phyloP scores from a whole-genome alignment of 345 rosid genomes.

The Acer saccharum region DNA sequence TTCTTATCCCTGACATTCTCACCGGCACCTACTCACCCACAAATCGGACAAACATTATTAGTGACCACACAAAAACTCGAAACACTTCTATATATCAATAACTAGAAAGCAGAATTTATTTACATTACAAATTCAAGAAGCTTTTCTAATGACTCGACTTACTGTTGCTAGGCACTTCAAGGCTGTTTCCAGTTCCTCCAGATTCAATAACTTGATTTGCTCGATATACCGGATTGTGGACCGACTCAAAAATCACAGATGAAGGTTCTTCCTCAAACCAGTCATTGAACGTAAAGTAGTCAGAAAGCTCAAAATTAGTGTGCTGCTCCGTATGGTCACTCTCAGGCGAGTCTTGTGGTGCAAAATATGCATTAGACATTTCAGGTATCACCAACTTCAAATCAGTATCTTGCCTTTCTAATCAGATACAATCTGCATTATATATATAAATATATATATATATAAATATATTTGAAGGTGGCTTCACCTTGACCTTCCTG shows the following conservation, averaged over 20 bases:
- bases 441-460: neutral
- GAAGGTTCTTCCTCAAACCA: conserved; percentile 56
- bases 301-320: conserved; percentile 55
- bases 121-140: neutral
- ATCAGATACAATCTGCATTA: neutral
- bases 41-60: neutral
- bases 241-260: conserved; percentile 30
- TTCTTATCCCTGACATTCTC: conserved; percentile 38
- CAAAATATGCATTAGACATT: conserved; percentile 24
- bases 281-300: conserved; percentile 47
- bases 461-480: conserved; percentile 12
- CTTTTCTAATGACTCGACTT: conserved; percentile 7
- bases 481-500: conserved; percentile 42
- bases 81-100: neutral
- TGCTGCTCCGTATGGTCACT: conserved; percentile 29
- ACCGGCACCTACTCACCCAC: conserved; percentile 16
- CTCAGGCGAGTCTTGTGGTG: conserved; percentile 31
- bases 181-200: conserved; percentile 35
- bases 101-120: neutral
- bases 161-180: conserved; percentile 31
- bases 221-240: conserved; percentile 35
- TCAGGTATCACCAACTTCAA: neutral
- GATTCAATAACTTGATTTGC: conserved; percentile 26
- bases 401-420: neutral
- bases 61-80: neutral